A percentile compares a stretch with the other conserved stretches of the same genome.
phyloP scores from a whole-genome alignment of 139 green algal genomes.

The Chlorokybus atmophyticus region DNA sequence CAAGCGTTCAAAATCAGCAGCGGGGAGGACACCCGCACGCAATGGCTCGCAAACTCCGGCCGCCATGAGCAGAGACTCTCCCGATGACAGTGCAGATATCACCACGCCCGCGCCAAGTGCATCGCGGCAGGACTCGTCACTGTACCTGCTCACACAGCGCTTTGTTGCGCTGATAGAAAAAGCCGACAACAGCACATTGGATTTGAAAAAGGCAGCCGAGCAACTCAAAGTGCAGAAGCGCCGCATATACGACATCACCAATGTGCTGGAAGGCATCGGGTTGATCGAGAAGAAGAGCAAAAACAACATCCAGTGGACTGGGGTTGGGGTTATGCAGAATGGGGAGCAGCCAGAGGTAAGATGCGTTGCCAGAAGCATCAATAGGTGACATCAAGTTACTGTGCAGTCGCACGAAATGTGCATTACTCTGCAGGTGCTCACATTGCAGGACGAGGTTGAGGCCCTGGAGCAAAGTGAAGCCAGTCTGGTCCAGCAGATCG shows the following conservation, averaged over 20 bases:
- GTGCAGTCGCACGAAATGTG: too few species aligned
- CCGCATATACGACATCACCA: conserved; percentile 98
- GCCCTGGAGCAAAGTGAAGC: background rate
- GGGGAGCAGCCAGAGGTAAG: conserved; percentile 15
- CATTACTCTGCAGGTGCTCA: too few species aligned
- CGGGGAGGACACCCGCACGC: too few species aligned
- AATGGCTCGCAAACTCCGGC: too few species aligned
- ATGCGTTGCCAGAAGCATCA: too few species aligned
- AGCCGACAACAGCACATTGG: conserved; percentile 55
- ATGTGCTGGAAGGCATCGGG: conserved; percentile 91
- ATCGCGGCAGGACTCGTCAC: too few species aligned
- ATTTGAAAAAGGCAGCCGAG: conserved; percentile 81
- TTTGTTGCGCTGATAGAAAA: conserved; percentile 72
- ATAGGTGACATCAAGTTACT: too few species aligned
- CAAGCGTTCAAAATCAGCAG: too few species aligned
- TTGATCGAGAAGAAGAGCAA: conserved; percentile 89
- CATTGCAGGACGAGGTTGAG: background rate
- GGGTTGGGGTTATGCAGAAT: too few species aligned
- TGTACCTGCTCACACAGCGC: conserved; percentile 79
- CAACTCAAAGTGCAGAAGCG: conserved; percentile 83
- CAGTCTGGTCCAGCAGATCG: background rate
- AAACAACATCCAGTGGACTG: conserved; percentile 66
- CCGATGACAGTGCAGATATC: too few species aligned
- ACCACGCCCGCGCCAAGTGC: too few species aligned
- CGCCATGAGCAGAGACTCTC: too few species aligned